Percentiles rank a stretch among this genome's conserved stretches.
These are phyloP conservation scores for Fonsecaea monophora DNA, from an alignment of 2,329 filamentous ascomycete species.

Conservation along the genomic window DNA sequence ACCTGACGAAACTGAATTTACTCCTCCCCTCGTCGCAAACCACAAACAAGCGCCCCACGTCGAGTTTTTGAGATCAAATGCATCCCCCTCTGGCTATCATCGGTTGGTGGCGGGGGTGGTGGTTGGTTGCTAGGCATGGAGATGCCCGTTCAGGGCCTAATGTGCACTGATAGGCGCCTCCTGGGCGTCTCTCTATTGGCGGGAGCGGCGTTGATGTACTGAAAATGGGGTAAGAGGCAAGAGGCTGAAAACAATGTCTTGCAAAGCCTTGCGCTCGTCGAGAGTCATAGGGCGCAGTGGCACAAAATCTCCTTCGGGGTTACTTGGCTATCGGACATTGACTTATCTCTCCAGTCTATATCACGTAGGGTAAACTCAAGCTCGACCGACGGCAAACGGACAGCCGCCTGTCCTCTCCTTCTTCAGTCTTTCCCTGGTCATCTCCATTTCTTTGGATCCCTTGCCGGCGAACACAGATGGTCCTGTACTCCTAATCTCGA, in stretches of 20 bases:
- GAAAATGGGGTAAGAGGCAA: conserved; percentile 4
- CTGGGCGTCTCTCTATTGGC: conserved; percentile 13
- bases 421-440: conserved; percentile 48
- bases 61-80: conserved; percentile 20
- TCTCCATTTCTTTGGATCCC: conserved; percentile 59
- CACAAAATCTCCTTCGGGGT: background rate
- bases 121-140: conserved; percentile 18
- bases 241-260: conserved; percentile 4
- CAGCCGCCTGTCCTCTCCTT: conserved; percentile 53
- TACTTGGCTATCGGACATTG: background rate
- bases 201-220: background rate
- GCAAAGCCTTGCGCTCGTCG: conserved; percentile 3
- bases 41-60: conserved; percentile 25
- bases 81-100: conserved; percentile 20
- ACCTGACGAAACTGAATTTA: conserved; percentile 20
- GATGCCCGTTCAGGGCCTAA: conserved; percentile 22
- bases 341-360: background rate
- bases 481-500: conserved; percentile 64
- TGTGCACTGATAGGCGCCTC: conserved; percentile 15
- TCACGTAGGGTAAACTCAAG: background rate
- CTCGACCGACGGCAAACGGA: conserved; percentile 50
- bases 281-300: conserved; percentile 18
- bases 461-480: conserved; percentile 62
- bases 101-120: conserved; percentile 22
- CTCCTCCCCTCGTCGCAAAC: conserved; percentile 11